phyloP scores from a whole-genome alignment of 2,329 filamentous ascomycete species.

The Rachicladosporium sp. region DNA sequence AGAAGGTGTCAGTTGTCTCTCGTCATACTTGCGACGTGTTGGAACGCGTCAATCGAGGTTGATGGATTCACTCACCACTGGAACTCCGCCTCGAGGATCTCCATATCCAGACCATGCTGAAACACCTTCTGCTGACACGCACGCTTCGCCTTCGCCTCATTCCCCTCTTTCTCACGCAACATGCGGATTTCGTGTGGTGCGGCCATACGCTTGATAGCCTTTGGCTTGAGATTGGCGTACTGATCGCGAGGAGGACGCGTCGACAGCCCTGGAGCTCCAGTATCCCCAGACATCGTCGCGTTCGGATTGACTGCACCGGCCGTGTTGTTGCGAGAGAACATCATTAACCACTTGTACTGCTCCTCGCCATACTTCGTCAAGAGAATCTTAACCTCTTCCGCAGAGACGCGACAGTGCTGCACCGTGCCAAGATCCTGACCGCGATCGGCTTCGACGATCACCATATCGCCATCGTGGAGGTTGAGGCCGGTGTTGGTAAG shows the following conservation, averaged over 20 bases:
- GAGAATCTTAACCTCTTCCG: slow-evolving; percentile 73
- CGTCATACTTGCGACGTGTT: neutral
- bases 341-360: slow-evolving; percentile 97
- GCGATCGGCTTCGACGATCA: slow-evolving; percentile 94
- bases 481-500: slow-evolving; percentile 88
- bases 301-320: slow-evolving; percentile 21
- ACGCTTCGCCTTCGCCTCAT: slow-evolving; percentile 93
- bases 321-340: slow-evolving; percentile 55
- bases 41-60: no score
- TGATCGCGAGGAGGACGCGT: slow-evolving; percentile 19
- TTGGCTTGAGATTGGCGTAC: slow-evolving; percentile 66
- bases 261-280: slow-evolving; percentile 9
- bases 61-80: slow-evolving; percentile 64
- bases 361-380: slow-evolving; percentile 90
- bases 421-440: slow-evolving; percentile 93
- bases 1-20: neutral
- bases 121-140: slow-evolving; percentile 94
- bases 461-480: slow-evolving; percentile 81
- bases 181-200: slow-evolving; percentile 82
- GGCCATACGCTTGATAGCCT: slow-evolving; percentile 90
- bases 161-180: slow-evolving; percentile 88
- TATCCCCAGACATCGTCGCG: slow-evolving; percentile 20
- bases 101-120: slow-evolving; percentile 92
- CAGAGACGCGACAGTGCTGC: slow-evolving; percentile 73
- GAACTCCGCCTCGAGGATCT: slow-evolving; percentile 96